Conservation (phyloP, 495 filamentous ascomycete genomes). For the Schizothecium vesticola region DNA sequence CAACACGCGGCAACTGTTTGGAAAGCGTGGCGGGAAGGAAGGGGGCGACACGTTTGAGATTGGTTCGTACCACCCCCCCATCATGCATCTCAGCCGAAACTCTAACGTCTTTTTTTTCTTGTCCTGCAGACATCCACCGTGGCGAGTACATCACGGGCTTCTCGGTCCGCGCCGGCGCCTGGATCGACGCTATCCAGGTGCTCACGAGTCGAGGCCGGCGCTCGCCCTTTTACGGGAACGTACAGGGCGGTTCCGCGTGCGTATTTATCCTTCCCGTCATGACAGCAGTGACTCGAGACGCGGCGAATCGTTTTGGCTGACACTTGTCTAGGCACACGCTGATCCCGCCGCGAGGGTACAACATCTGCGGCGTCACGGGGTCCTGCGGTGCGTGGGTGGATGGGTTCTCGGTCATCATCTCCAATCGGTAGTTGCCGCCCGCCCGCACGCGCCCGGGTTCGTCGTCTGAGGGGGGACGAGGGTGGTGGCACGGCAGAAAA, state of each 20-base stretch:
- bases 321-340: constrained; percentile 64
- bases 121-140: constrained; percentile 60
- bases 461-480: background rate
- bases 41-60: constrained; percentile 74
- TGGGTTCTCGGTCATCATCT: constrained; percentile 82
- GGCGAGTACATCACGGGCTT: constrained; percentile 89
- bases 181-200: constrained; percentile 90
- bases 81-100: background rate
- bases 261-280: background rate
- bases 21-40: constrained; percentile 68
- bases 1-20: constrained; percentile 79
- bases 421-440: background rate
- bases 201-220: constrained; percentile 81
- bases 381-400: constrained; percentile 80
- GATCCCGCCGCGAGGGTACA: constrained; percentile 85
- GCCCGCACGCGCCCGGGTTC: background rate
- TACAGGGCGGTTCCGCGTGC: constrained; percentile 76
- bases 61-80: constrained; percentile 45
- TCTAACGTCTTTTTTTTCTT: constrained; percentile 14
- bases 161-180: constrained; percentile 70
- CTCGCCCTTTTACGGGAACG: constrained; percentile 81
- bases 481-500: background rate
- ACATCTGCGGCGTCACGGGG: constrained; percentile 80
- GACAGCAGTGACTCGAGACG: background rate
- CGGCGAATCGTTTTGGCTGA: constrained; percentile 1